These are phyloP conservation scores for Tolypocladium sp. DNA, from an alignment of 2,329 filamentous ascomycete species.

Conservation along the genomic window DNA sequence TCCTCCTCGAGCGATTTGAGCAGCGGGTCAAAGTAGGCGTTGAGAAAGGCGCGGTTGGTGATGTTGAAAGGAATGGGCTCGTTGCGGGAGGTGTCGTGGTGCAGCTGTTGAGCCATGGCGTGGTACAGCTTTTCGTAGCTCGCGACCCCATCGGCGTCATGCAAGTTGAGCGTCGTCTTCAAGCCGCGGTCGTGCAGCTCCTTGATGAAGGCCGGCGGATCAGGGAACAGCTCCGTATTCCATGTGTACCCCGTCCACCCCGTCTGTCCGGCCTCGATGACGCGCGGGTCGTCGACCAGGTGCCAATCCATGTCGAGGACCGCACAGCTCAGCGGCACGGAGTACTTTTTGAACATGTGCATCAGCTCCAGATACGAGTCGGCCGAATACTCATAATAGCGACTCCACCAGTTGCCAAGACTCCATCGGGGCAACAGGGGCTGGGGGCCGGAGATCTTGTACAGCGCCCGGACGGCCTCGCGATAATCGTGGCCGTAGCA, in stretches of 20 bases:
- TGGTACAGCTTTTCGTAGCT: conserved; percentile 47
- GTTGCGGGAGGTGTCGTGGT: conserved; percentile 37
- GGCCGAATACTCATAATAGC: conserved; percentile 49
- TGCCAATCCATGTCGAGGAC: conserved; percentile 64
- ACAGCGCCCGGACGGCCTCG: conserved; percentile 43
- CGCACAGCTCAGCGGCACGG: conserved; percentile 48
- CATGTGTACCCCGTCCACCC: conserved; percentile 13
- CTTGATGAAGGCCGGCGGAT: conserved; percentile 41
- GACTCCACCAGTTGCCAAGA: conserved; percentile 57
- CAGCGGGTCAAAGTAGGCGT: conserved; percentile 49
- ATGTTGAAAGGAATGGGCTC: conserved; percentile 48
- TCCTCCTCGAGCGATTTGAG: conserved; percentile 45
- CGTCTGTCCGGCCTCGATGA: conserved; percentile 44
- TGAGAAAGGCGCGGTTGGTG: conserved; percentile 41
- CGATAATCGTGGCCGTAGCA: conserved; percentile 48
- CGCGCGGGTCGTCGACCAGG: conserved; percentile 36
- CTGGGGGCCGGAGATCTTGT: conserved; percentile 45
- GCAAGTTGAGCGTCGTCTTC: conserved; percentile 50
- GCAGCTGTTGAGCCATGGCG: conserved; percentile 41
- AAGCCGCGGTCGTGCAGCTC: conserved; percentile 42
- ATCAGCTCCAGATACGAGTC: conserved; percentile 48
- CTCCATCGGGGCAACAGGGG: conserved; percentile 47
- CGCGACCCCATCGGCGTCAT: conserved; percentile 50
- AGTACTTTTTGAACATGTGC: conserved; percentile 40
- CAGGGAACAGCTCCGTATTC: conserved; percentile 35